phyloP scores from a whole-genome alignment of 306 rosid genomes.

The Vicia villosa region DNA sequence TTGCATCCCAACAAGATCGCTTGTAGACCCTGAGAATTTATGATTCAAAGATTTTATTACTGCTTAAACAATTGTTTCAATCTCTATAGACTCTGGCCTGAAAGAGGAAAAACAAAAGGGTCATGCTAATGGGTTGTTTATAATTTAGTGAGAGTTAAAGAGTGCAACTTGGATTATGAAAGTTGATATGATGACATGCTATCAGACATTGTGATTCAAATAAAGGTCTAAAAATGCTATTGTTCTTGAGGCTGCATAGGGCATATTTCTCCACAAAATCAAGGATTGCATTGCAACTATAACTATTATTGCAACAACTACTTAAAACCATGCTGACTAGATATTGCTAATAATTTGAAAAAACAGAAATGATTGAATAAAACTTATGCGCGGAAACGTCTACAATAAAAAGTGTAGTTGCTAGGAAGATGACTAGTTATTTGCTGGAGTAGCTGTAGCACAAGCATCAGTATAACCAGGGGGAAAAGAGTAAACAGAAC shows the following conservation, averaged over 20 bases:
- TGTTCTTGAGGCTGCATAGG: not conserved
- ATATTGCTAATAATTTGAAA: not conserved
- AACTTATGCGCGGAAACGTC: not conserved
- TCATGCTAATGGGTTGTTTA: not conserved
- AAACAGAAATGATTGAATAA: not conserved
- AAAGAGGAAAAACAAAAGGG: not conserved
- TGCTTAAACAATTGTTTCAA: conserved; percentile 15
- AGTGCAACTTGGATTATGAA: not conserved
- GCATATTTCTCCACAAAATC: no score
- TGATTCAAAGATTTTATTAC: not conserved
- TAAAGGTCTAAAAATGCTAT: not conserved
- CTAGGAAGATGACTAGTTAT: no score
- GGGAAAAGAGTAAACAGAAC: no score
- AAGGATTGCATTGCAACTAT: not conserved
- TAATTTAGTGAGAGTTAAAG: not conserved
- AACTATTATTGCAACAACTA: not conserved
- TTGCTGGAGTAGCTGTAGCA: no score
- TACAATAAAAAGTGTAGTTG: no score
- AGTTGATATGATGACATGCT: not conserved
- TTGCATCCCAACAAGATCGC: conserved; percentile 34
- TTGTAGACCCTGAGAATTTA: conserved; percentile 16
- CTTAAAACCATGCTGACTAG: not conserved
- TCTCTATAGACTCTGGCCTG: conserved; percentile 26
- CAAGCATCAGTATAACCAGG: no score
- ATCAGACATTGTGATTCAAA: not conserved